These are phyloP conservation scores for Echinochloa phyllopogon DNA, from an alignment of 176 grass and related monocot genomes.

Conservation along the genomic window DNA sequence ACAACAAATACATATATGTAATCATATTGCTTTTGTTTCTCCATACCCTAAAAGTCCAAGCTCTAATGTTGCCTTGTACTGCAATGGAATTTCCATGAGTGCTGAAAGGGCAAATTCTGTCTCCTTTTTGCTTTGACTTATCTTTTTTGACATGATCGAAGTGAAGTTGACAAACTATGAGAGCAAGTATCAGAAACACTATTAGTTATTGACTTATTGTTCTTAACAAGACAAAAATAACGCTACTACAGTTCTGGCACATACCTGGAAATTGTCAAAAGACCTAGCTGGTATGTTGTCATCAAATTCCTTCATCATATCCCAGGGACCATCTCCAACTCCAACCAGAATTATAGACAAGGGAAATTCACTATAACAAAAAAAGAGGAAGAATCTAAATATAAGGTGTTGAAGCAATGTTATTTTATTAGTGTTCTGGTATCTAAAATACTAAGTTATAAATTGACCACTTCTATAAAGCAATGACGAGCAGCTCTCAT, in stretches of 20 bases:
- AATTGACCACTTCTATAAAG: background rate
- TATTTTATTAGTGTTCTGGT: background rate
- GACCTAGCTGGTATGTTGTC: slow-evolving; percentile 74
- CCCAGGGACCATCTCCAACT: slow-evolving; percentile 78
- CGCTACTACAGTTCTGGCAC: background rate
- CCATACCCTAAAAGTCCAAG: slow-evolving; percentile 81
- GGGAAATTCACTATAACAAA: slow-evolving; percentile 55
- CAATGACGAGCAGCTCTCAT: background rate
- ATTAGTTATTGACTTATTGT: slow-evolving; percentile 31
- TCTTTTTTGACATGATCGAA: slow-evolving; percentile 77
- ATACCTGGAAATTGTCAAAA: slow-evolving; percentile 78
- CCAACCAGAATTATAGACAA: slow-evolving; percentile 76
- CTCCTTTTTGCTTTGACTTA: slow-evolving; percentile 67
- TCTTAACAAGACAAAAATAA: background rate
- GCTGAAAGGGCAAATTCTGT: slow-evolving; percentile 86
- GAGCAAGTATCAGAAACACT: background rate
- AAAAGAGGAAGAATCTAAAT: background rate
- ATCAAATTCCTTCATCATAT: slow-evolving; percentile 79
- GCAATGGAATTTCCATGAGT: slow-evolving; percentile 85
- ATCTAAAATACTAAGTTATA: background rate
- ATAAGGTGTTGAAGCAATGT: slow-evolving; percentile 3
- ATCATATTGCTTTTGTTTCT: slow-evolving; percentile 39
- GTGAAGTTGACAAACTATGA: slow-evolving; percentile 92
- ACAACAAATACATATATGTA: slow-evolving; percentile 35
- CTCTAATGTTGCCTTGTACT: slow-evolving; percentile 83